phyloP scores from a whole-genome alignment of 78 protist species.

The Polysphondylium violaceum region DNA sequence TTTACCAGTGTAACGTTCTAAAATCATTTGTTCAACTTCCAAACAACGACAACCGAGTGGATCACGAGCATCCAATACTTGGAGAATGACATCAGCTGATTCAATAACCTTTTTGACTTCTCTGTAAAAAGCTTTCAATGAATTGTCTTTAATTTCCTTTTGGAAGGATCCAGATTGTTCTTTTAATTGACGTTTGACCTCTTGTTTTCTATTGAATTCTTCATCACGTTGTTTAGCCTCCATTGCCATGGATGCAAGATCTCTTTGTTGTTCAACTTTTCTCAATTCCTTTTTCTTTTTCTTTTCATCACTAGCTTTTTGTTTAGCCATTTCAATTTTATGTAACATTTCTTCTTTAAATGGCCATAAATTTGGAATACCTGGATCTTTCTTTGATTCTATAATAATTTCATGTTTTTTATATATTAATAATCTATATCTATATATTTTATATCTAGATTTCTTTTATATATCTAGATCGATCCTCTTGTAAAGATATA shows the following conservation, averaged over 20 bases:
- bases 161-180: neutral
- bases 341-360: slow-evolving; percentile 90
- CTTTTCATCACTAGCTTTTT: slow-evolving; percentile 58
- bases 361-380: slow-evolving; percentile 94
- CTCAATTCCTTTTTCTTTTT: slow-evolving; percentile 37
- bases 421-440: neutral
- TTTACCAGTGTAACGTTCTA: slow-evolving; percentile 55
- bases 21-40: slow-evolving; percentile 90
- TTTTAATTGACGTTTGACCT: slow-evolving; percentile 3
- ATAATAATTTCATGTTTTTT: neutral
- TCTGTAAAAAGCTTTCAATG: slow-evolving; percentile 88
- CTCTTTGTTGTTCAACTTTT: slow-evolving; percentile 21
- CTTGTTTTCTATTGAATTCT: slow-evolving; percentile 60
- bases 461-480: neutral
- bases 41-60: slow-evolving; percentile 98
- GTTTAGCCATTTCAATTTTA: slow-evolving; percentile 70
- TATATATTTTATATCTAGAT: no score
- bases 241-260: slow-evolving; percentile 46
- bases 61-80: slow-evolving; percentile 99
- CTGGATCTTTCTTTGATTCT: slow-evolving; percentile 93
- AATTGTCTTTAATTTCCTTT: slow-evolving; percentile 79
- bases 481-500: neutral
- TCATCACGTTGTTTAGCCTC: slow-evolving; percentile 52
- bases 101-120: slow-evolving; percentile 94
- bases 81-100: slow-evolving; percentile 94